A percentile compares a stretch with the other conserved stretches of the same genome.
Evolutionary conservation across 257 asterid species (phyloP).

Genomic region (Marsdenia floribunda): DNA sequence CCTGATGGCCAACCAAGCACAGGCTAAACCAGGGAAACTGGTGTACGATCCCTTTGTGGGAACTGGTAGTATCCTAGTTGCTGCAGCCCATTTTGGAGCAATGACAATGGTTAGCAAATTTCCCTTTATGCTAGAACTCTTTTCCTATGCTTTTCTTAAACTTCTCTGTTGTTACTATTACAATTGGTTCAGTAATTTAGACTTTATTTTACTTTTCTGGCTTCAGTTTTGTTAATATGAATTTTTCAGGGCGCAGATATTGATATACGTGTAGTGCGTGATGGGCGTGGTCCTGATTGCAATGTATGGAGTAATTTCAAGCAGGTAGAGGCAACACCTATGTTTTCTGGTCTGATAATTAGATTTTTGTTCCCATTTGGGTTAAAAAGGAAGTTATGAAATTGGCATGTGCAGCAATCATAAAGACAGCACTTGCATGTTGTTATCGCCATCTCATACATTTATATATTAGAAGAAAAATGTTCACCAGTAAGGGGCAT

Average conservation of each 20-base stretch:
- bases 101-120: constrained; percentile 82
- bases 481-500: background rate
- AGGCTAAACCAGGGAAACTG: constrained; percentile 73
- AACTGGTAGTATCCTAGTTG: constrained; percentile 92
- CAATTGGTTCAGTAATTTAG: background rate
- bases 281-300: constrained; percentile 97
- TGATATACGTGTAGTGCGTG: constrained; percentile 98
- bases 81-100: constrained; percentile 98
- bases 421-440: background rate
- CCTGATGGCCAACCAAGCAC: constrained; percentile 98
- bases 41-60: constrained; percentile 99
- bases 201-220: background rate
- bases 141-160: background rate
- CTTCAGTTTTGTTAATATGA: constrained; percentile 28
- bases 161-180: background rate
- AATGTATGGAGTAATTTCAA: constrained; percentile 93
- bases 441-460: background rate
- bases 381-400: background rate
- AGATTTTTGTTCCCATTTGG: background rate
- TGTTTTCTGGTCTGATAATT: background rate
- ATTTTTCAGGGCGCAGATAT: constrained; percentile 96
- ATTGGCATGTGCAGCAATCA: background rate
- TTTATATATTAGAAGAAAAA: background rate
- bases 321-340: constrained; percentile 42
- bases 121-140: constrained; percentile 13